Evolutionary conservation across 2,329 filamentous ascomycete genomes (phyloP).

Genomic region (Knufia petricola): DNA sequence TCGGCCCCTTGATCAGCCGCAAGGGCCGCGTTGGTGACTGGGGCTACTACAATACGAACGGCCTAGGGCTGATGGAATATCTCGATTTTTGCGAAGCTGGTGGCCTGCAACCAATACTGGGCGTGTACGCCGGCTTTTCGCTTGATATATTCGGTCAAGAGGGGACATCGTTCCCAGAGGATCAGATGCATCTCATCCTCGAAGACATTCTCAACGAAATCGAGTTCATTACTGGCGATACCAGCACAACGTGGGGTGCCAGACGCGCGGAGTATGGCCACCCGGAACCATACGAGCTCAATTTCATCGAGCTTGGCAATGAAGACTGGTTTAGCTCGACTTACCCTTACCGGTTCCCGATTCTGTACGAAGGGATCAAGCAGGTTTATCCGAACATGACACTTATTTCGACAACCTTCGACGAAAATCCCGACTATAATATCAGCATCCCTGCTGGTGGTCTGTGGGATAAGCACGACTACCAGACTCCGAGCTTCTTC

Average conservation of each 20-base stretch:
- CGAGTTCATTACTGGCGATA: conserved; percentile 20
- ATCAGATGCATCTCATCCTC: conserved; percentile 30
- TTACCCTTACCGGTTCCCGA: conserved; percentile 47
- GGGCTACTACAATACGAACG: conserved; percentile 37
- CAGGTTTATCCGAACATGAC: conserved; percentile 48
- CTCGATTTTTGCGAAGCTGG: conserved; percentile 41
- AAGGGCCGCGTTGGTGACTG: conserved; percentile 39
- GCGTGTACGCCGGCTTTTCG: conserved; percentile 36
- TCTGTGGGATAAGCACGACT: conserved; percentile 36
- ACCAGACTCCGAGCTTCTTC: conserved; percentile 32
- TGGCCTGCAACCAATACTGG: conserved; percentile 35
- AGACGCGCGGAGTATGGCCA: conserved; percentile 51
- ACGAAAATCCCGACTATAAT: conserved; percentile 27
- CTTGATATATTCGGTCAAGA: conserved; percentile 31
- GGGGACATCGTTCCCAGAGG: conserved; percentile 28
- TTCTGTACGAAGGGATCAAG: conserved; percentile 52
- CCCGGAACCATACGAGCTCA: conserved; percentile 50
- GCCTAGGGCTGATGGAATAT: conserved; percentile 40
- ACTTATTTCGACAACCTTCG: conserved; percentile 40
- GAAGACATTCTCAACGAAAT: conserved; percentile 28
- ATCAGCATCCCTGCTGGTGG: conserved; percentile 29
- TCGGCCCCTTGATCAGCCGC: conserved; percentile 40
- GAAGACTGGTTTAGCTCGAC: conserved; percentile 52
- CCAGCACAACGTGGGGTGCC: conserved; percentile 29
- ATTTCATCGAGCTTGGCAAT: conserved; percentile 58